Conservation (phyloP, 2,329 filamentous ascomycete species). For the Mycosphaerella arachidis region DNA sequence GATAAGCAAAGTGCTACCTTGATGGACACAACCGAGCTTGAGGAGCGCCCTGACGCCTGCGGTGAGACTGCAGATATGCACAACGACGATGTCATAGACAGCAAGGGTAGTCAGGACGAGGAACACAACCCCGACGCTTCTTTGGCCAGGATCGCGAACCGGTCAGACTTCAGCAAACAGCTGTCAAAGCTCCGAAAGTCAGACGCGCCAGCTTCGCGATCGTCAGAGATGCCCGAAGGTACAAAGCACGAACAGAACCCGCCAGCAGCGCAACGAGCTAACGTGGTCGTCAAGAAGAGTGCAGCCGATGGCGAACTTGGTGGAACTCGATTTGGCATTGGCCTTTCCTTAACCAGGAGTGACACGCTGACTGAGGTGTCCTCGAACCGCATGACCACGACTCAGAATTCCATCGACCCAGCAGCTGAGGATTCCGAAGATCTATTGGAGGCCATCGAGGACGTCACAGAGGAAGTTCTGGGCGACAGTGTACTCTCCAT, state of each 20-base stretch:
- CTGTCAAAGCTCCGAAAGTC: too few relatives aligned
- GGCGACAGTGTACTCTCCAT: conserved; percentile 14
- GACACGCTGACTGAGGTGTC: not conserved
- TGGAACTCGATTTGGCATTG: not conserved
- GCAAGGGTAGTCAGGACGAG: not conserved
- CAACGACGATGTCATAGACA: too few relatives aligned
- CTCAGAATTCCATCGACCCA: not conserved
- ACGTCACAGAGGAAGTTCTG: conserved; percentile 17
- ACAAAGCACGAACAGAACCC: not conserved
- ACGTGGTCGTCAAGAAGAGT: conserved; percentile 1
- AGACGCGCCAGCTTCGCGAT: too few relatives aligned
- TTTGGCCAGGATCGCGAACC: too few relatives aligned
- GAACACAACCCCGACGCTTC: not conserved
- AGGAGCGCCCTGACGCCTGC: not conserved
- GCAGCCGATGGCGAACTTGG: not conserved
- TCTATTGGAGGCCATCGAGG: conserved; percentile 15
- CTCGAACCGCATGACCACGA: not conserved
- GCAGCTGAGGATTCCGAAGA: conserved; percentile 7
- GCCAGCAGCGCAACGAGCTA: not conserved
- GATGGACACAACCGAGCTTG: not conserved
- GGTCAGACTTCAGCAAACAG: too few relatives aligned
- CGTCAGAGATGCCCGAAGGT: not conserved
- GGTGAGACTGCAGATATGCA: not conserved
- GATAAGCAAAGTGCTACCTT: not conserved
- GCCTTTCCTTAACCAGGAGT: not conserved